Conservation (phyloP, 345 rosid genomes). For the Eutrema yunnanense region DNA sequence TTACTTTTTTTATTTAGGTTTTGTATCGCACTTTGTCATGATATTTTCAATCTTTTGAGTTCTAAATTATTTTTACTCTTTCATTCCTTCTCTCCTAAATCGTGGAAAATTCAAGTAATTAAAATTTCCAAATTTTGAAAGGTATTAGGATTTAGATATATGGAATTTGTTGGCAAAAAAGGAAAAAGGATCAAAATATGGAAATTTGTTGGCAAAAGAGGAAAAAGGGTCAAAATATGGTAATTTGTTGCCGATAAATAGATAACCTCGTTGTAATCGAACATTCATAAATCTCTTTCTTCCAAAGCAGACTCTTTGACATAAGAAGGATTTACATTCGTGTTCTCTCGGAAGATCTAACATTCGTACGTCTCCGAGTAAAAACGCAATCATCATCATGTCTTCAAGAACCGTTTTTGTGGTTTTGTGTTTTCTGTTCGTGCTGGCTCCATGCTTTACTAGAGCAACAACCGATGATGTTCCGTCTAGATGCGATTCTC, state of each 20-base stretch:
- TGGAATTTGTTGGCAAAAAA: neutral
- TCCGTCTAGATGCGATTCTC: neutral
- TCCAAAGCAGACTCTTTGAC: neutral
- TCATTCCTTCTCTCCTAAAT: neutral
- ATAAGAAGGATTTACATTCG: neutral
- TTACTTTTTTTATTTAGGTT: neutral
- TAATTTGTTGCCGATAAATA: neutral
- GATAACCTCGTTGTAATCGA: neutral
- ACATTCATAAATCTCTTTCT: neutral
- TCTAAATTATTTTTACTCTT: neutral
- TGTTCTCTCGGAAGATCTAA: neutral
- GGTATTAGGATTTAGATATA: neutral
- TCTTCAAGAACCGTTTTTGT: neutral
- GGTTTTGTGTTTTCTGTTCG: neutral
- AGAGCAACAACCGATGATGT: neutral
- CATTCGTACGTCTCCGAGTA: neutral
- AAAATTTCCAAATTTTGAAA: neutral
- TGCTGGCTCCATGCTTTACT: neutral
- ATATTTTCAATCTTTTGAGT: neutral
- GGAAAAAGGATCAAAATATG: neutral
- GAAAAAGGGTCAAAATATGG: conserved; percentile 3
- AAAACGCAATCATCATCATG: neutral
- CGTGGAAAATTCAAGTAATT: no score
- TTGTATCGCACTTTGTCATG: neutral
- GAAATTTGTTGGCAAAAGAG: neutral